Evolutionary conservation across 164 flowering plant genomes (phyloP), one percentile per base, ranked within the genome.

Genomic region (Aristolochia californica): DNA sequence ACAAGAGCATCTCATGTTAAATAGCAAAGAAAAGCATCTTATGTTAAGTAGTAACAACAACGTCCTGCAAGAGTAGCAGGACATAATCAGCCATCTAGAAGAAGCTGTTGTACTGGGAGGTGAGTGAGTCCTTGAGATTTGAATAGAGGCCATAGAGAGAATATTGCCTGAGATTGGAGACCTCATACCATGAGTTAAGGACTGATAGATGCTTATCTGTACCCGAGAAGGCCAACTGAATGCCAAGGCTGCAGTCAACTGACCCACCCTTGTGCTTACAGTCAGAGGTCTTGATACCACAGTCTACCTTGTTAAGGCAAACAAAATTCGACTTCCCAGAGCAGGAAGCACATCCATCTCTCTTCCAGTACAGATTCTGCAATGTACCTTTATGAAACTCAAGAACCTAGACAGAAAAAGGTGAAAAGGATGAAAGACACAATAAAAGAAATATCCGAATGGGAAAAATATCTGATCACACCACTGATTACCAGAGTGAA

Each of bases 171-270:
- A 93, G 85, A 30, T 87, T 89, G 61, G 75, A 68, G 47, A 90
- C 95, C 74, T 87, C 90, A 70, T 84, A 87, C 95, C 99, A 93
- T 7, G 99, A 87, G 70, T 93, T 89, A 64, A 93, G 80, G 55
- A 70, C 83, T 2, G 65, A 52, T 13, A 73, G 62, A 57, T 93
- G 91, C 72, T 93, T 89, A 68, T 93, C 99, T 45, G 99, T 93
- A 58, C 99, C 99, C 9, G 99, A 89, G 65, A 90, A 93, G 0
- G 97, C 87, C 24, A 89, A 38, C 53, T 93, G 99, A 62, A 93
- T 87, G 27, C 96, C 90, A 22, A 89, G 70, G 75, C 97, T 93
- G 74, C 99, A 93, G 68, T 93, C 99, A 5, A 76, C 91, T 30
- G 66, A 16, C 3, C 91, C 95, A 16, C 87, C 86, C 28, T 49